Evolutionary conservation across 2,329 filamentous ascomycete genomes (phyloP).

Genomic region (Biscogniauxia mediterranea): DNA sequence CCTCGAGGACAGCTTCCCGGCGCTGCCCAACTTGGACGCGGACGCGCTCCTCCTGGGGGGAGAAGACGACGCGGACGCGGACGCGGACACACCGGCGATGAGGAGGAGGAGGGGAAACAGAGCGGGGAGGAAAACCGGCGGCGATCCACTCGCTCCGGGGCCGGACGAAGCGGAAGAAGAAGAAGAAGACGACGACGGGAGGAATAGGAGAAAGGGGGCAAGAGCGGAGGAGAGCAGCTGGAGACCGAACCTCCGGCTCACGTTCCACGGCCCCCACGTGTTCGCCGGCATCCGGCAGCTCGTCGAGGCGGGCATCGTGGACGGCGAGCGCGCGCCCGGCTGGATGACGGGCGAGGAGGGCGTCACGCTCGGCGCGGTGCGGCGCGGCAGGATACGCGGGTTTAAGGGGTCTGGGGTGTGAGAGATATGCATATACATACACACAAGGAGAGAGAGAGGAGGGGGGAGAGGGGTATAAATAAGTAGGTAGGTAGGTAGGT

Average conservation of each 20-base stretch:
- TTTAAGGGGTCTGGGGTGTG: slow-evolving; percentile 55
- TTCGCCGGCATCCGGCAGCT: slow-evolving; percentile 78
- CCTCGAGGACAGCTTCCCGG: slow-evolving; percentile 57
- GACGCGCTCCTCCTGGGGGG: background rate
- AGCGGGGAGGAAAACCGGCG: background rate
- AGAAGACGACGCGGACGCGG: background rate
- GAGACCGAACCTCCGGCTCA: slow-evolving; percentile 61
- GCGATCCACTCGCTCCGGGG: background rate
- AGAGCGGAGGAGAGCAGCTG: slow-evolving; percentile 33
- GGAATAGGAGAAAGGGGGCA: background rate
- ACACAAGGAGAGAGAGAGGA: too few relatives aligned
- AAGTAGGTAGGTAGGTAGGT: background rate
- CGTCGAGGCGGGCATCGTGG: slow-evolving; percentile 72
- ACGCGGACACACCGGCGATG: too few relatives aligned
- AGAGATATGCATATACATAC: background rate
- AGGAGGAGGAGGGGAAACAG: background rate
- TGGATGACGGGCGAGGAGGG: slow-evolving; percentile 91
- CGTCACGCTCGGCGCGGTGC: slow-evolving; percentile 70
- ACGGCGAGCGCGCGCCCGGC: slow-evolving; percentile 76
- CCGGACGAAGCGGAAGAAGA: slow-evolving; percentile 16
- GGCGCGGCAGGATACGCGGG: slow-evolving; percentile 61
- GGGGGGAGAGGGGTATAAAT: too few relatives aligned
- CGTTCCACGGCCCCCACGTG: slow-evolving; percentile 73
- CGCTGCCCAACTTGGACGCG: slow-evolving; percentile 1
- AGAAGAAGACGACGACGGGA: slow-evolving; percentile 6